These are phyloP conservation scores for Ascochyta viciae-villosae DNA, from an alignment of 2,329 filamentous ascomycete genomes.

Conservation along the genomic window DNA sequence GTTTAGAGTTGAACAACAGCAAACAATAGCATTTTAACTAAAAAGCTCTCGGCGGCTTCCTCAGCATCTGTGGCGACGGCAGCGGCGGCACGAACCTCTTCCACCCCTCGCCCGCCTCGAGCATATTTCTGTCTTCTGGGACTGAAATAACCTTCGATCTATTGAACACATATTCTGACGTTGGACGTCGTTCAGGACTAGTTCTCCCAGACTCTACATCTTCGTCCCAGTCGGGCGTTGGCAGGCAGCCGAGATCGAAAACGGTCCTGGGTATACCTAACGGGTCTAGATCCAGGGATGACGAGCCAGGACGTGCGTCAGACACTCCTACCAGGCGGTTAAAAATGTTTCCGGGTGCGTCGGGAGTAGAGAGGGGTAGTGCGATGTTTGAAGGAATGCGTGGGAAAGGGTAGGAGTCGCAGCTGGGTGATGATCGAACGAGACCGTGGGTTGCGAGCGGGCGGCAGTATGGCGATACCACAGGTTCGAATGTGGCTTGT, in stretches of 20 bases:
- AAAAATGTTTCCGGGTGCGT: constrained; percentile 32
- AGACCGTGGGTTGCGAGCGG: constrained; percentile 40
- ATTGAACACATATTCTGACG: constrained; percentile 36
- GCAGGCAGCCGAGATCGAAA: constrained; percentile 26
- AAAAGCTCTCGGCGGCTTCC: constrained; percentile 18
- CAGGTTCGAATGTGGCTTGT: background rate
- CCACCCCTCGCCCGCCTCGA: constrained; percentile 27
- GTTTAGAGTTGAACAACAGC: no score
- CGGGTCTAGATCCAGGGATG: constrained; percentile 16
- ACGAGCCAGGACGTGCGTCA: constrained; percentile 16
- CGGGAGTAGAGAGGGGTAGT: constrained; percentile 17
- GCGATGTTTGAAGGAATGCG: constrained; percentile 27
- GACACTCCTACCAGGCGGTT: constrained; percentile 34
- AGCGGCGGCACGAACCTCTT: constrained; percentile 36
- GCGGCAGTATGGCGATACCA: constrained; percentile 28
- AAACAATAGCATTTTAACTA: background rate
- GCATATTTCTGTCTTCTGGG: constrained; percentile 30
- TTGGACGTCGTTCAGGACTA: constrained; percentile 24
- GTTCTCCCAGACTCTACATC: constrained; percentile 19
- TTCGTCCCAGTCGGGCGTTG: constrained; percentile 6
- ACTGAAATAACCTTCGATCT: constrained; percentile 39
- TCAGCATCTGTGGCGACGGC: constrained; percentile 21
- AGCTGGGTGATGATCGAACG: constrained; percentile 29
- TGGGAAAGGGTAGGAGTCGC: constrained; percentile 26
- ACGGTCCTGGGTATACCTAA: constrained; percentile 25